Percentiles rank a stretch among this genome's conserved stretches.
Evolutionary conservation across 1,284 basidiomycete genomes (phyloP).

Genomic region (Cystobasidium sp.): DNA sequence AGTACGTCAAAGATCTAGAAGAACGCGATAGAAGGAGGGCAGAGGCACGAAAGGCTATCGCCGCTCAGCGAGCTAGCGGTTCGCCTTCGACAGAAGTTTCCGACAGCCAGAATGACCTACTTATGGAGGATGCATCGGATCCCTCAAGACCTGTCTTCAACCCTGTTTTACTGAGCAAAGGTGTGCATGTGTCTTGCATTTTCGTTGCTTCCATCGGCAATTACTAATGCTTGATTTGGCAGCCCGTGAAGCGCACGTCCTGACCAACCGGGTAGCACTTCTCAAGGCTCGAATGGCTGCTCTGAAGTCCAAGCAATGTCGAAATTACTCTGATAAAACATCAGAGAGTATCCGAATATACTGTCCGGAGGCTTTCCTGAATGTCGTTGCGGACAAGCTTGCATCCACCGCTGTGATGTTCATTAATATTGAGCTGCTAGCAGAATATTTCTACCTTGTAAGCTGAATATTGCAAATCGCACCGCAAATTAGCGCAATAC

Average conservation of each 20-base stretch:
- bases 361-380: constrained; percentile 95
- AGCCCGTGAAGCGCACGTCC: constrained; percentile 91
- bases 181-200: constrained; percentile 60
- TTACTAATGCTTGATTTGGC: constrained; percentile 43
- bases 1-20: constrained; percentile 82
- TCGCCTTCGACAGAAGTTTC: constrained; percentile 48
- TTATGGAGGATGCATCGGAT: constrained; percentile 61
- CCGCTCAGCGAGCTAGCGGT: constrained; percentile 58
- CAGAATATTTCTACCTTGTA: constrained; percentile 98
- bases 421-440: constrained; percentile 92
- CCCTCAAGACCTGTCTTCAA: constrained; percentile 67
- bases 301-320: constrained; percentile 85
- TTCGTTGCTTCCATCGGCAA: constrained; percentile 30
- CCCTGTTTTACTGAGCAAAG: constrained; percentile 84
- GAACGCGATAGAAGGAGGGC: constrained; percentile 74
- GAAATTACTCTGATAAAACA: constrained; percentile 57
- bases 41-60: constrained; percentile 53
- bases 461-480: constrained; percentile 46
- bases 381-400: constrained; percentile 95
- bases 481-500: too few relatives aligned
- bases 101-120: constrained; percentile 52
- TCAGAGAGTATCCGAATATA: constrained; percentile 85
- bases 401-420: constrained; percentile 97
- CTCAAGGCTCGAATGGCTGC: constrained; percentile 82
- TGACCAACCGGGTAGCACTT: constrained; percentile 77